Base-by-base conservation (phyloP, 2,329 filamentous ascomycete species). In the Mycosphaerella sp. region DNA sequence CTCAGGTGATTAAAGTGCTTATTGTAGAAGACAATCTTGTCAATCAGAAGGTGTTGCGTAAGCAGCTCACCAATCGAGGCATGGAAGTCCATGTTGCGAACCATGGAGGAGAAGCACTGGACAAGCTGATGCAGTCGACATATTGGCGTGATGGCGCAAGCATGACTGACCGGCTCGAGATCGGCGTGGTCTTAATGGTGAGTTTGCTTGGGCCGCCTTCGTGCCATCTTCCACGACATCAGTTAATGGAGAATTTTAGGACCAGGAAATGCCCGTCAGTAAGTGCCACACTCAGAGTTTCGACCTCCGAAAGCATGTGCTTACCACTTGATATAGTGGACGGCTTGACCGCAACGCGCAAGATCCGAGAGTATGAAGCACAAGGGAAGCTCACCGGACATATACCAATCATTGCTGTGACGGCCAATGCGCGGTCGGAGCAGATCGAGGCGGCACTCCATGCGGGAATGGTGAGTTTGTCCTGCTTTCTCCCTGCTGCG, bases 221-320 rank as follows among this genome's bases (percentile, higher is more conserved):
- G 21, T 25, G 21, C 21, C 21, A 6, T 25, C 21, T 25, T 25
- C 21, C 21, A 25, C 21, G 21, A 25, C 21, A 25, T 25, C n/a
- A n/a, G 7, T 6, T 25, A 25, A 25, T 6, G 21, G 21, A 25
- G 21, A 25, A 25, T 6, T n/a, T n/a, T 25, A 25, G 21, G 87
- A 90, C 63, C 75, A 89, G 42, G 86, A 89, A 62, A 90, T 90
- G 86, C 86, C 86, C 1, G 77, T 89, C 39, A 89, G 89, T 86
- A 43, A 37, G 14, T 17, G 36, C 28, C 13, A 28, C 18, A 13
- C 17, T 35, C 27, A 25, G 4, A 27, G 16, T n/a, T 3, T 6
- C n/a, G 25, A n/a, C 18, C 4, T 17, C 21, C 34, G n/a, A 28
- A 28, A 9, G 17, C 10, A 43, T 35, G 14, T 35, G 56, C 59